Conservation (phyloP, 768 basidiomycete genomes). For the Trametes meyenii region DNA sequence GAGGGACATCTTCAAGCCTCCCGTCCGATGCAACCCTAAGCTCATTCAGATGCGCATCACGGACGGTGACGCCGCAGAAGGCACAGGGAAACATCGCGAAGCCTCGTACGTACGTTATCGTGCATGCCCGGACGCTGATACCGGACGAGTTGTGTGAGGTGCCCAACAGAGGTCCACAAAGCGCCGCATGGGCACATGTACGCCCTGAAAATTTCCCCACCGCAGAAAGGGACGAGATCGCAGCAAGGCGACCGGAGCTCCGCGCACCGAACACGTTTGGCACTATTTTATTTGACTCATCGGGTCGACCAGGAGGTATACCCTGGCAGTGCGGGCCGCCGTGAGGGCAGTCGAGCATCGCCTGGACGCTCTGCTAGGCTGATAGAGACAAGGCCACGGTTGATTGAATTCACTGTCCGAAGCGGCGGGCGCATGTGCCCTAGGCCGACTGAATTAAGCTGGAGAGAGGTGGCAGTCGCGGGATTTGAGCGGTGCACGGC, state of each 20-base stretch:
- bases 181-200: neutral
- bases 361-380: neutral
- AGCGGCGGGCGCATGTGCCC: neutral
- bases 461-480: neutral
- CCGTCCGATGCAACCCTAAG: too few relatives aligned
- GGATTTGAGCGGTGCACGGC: neutral
- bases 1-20: too few relatives aligned
- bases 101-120: slow-evolving; percentile 19
- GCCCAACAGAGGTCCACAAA: slow-evolving; percentile 14
- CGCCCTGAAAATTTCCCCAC: neutral
- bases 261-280: neutral
- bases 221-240: neutral
- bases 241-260: neutral
- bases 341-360: neutral
- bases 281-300: neutral
- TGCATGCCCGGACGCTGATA: slow-evolving; percentile 9
- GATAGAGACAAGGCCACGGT: slow-evolving; percentile 4
- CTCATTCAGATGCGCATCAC: slow-evolving; percentile 4
- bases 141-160: slow-evolving; percentile 5
- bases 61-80: slow-evolving; percentile 6
- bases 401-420: slow-evolving; percentile 4
- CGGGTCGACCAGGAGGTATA: too few relatives aligned
- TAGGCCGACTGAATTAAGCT: neutral
- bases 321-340: neutral
- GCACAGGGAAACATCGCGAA: slow-evolving; percentile 4